These are phyloP conservation scores for Pyrenophora graminea DNA, from an alignment of 2,329 filamentous ascomycete species.

Conservation along the genomic window DNA sequence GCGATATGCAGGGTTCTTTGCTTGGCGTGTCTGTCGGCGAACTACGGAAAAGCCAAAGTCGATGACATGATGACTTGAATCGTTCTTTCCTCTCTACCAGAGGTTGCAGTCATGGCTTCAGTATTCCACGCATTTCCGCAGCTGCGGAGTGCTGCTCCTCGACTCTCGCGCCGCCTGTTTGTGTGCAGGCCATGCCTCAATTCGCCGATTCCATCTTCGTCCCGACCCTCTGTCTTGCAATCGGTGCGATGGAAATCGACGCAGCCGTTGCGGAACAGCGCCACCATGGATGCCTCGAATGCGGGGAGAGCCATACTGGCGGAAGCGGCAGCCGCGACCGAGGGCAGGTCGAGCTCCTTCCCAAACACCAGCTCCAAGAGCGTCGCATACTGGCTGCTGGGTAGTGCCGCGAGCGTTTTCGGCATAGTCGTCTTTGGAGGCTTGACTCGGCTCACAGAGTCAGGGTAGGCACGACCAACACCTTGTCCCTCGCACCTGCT, in stretches of 20 bases:
- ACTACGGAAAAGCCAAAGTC: constrained; percentile 18
- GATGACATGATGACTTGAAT: constrained; percentile 10
- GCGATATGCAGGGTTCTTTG: constrained; percentile 14
- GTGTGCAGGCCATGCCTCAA: constrained; percentile 39
- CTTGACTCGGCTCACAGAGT: constrained; percentile 91
- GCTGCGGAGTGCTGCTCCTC: constrained; percentile 45
- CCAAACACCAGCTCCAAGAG: constrained; percentile 70
- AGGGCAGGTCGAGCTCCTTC: constrained; percentile 46
- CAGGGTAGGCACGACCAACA: constrained; percentile 66
- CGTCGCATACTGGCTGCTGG: constrained; percentile 91
- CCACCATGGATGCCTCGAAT: constrained; percentile 20
- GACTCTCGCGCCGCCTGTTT: constrained; percentile 45
- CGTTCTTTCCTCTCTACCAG: constrained; percentile 1
- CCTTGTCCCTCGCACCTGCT: constrained; percentile 12
- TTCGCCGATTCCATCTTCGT: constrained; percentile 27
- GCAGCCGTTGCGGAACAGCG: constrained; percentile 33
- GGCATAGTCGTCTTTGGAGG: constrained; percentile 96
- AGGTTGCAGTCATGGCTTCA: constrained; percentile 36
- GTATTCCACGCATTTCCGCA: constrained; percentile 45
- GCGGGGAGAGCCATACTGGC: constrained; percentile 17
- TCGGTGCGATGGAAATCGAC: constrained; percentile 44
- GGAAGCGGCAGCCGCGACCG: constrained; percentile 17
- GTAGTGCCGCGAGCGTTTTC: constrained; percentile 90
- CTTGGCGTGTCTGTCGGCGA: constrained; percentile 7
- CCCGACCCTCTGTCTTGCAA: constrained; percentile 34